phyloP scores from a whole-genome alignment of 306 rosid genomes.

The Oxytropis ochrocephala region DNA sequence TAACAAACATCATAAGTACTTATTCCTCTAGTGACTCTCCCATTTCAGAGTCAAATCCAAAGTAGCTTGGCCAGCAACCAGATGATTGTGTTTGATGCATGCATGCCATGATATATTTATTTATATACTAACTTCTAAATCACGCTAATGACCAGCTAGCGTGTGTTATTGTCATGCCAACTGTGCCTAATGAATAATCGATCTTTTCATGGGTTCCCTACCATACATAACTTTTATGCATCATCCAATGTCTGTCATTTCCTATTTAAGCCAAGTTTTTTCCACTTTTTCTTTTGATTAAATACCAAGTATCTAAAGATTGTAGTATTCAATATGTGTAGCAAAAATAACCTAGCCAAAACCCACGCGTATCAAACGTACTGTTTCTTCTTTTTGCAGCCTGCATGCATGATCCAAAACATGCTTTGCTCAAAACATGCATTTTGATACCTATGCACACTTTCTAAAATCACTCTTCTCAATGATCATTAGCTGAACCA shows the following conservation, averaged over 20 bases:
- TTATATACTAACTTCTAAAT: conserved; percentile 24
- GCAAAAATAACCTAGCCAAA: neutral
- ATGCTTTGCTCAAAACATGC: neutral
- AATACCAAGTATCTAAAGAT: neutral
- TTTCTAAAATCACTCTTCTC: neutral
- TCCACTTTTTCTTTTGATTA: neutral
- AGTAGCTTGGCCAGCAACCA: neutral
- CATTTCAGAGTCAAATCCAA: neutral
- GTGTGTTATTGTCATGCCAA: conserved; percentile 21
- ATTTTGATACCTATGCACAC: neutral
- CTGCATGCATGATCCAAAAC: neutral
- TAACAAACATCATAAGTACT: neutral
- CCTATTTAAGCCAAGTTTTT: neutral
- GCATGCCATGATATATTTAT: conserved; percentile 22
- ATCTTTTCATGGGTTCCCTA: neutral
- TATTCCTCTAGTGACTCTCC: neutral
- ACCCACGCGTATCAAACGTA: neutral
- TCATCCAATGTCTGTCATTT: neutral
- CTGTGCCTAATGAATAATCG: neutral
- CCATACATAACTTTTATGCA: conserved; percentile 13
- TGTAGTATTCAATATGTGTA: neutral
- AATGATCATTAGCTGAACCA: neutral
- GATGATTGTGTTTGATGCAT: conserved; percentile 52
- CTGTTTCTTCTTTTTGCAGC: neutral
- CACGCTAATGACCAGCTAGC: conserved; percentile 22